Conservation (phyloP, 2,329 filamentous ascomycete genomes). For the Graphilbum fragrans region DNA sequence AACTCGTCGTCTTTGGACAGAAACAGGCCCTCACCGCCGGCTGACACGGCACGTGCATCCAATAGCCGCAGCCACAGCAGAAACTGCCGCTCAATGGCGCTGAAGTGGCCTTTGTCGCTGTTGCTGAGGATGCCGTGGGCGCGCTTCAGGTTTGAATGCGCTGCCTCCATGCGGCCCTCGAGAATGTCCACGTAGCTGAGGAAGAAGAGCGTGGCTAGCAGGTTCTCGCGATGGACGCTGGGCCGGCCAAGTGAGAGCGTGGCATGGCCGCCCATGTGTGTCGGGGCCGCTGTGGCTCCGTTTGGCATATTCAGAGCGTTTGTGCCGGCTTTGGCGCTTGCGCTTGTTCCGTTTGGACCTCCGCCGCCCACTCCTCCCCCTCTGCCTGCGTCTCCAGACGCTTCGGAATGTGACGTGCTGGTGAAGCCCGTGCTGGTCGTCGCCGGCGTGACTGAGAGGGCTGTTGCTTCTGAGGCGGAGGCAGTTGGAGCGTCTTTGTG, state of each 20-base stretch:
- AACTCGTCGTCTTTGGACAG: slow-evolving; percentile 34
- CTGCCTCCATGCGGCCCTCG: slow-evolving; percentile 27
- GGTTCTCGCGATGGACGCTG: slow-evolving; percentile 23
- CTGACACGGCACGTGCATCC: slow-evolving; percentile 41
- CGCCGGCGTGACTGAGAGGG: background rate
- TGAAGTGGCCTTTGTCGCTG: slow-evolving; percentile 12
- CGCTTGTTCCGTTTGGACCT: too few relatives aligned
- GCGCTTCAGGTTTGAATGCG: slow-evolving; percentile 35
- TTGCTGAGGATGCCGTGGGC: slow-evolving; percentile 30
- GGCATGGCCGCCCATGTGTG: background rate
- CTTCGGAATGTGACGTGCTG: background rate
- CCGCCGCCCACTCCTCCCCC: too few relatives aligned
- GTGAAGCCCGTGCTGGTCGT: background rate
- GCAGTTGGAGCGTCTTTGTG: too few relatives aligned
- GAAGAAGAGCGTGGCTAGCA: slow-evolving; percentile 39
- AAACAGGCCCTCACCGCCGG: slow-evolving; percentile 42
- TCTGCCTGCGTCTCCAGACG: background rate
- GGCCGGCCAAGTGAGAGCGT: slow-evolving; percentile 17
- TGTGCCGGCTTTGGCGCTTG: background rate
- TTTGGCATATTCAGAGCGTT: too few relatives aligned
- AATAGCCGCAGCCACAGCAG: slow-evolving; percentile 43
- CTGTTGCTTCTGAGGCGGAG: background rate
- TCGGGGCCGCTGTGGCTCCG: background rate
- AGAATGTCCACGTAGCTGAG: slow-evolving; percentile 40
- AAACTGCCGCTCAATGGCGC: slow-evolving; percentile 30